A percentile compares a stretch with the other conserved stretches of the same genome.
Evolutionary conservation across 2,329 filamentous ascomycete genomes (phyloP).

Genomic region (Pestalotiopsis sp.): DNA sequence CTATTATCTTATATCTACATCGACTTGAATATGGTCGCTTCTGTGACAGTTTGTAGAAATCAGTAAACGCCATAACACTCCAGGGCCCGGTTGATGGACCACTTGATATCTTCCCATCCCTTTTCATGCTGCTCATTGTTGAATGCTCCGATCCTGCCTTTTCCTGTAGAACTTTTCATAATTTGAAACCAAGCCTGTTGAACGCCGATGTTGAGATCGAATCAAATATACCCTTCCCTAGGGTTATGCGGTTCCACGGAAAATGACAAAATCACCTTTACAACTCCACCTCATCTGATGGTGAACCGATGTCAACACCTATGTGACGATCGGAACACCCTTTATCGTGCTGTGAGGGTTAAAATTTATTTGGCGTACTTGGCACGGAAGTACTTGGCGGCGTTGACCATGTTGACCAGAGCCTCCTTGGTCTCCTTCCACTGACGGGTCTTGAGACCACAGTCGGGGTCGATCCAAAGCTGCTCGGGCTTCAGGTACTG

Average conservation of each 20-base stretch:
- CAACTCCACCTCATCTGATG: conserved; percentile 25
- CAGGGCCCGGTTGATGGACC: conserved; percentile 39
- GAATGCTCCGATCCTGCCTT: conserved; percentile 35
- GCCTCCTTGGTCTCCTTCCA: conserved; percentile 99
- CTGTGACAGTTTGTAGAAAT: conserved; percentile 29
- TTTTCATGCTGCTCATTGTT: conserved; percentile 36
- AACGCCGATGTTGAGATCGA: conserved; percentile 66
- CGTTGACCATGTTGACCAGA: conserved; percentile 95
- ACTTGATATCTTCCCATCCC: conserved; percentile 35
- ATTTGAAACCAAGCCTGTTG: conserved; percentile 32
- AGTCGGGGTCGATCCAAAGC: conserved; percentile 99
- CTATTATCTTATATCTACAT: conserved; percentile 16
- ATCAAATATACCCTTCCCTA: conserved; percentile 32
- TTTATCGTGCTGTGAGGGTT: conserved; percentile 19
- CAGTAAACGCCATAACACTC: conserved; percentile 33
- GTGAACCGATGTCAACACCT: conserved; percentile 27
- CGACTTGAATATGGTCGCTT: conserved; percentile 24
- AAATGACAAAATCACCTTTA: conserved; percentile 26
- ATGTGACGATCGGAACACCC: conserved; percentile 4
- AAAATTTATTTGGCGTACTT: conserved; percentile 72
- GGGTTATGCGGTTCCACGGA: conserved; percentile 37
- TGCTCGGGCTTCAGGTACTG: conserved; percentile 96
- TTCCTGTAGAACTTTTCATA: conserved; percentile 34
- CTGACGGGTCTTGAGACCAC: conserved; percentile 97
- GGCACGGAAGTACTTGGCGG: conserved; percentile 93